Evolutionary conservation across 2,329 filamentous ascomycete genomes (phyloP).

Genomic region (Cytospora schulzeri): DNA sequence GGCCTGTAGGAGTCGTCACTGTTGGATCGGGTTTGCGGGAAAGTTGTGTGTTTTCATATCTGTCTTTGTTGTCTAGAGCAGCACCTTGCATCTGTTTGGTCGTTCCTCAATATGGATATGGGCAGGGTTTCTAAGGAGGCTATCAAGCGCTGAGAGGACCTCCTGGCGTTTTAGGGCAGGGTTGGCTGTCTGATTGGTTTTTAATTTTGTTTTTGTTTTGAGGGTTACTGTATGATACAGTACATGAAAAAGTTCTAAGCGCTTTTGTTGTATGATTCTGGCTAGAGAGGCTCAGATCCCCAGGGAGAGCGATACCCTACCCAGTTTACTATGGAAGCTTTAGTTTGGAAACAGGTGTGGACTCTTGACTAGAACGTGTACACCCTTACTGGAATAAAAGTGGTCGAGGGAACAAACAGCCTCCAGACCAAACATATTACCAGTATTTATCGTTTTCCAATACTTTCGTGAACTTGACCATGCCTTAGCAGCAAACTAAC

Average conservation of each 20-base stretch:
- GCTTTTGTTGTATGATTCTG: constrained; percentile 6
- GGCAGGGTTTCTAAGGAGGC: constrained; percentile 40
- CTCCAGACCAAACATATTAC: neutral
- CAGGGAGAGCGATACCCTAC: constrained; percentile 3
- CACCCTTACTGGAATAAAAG: neutral
- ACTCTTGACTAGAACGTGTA: neutral
- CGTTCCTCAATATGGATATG: constrained; percentile 34
- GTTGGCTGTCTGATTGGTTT: constrained; percentile 21
- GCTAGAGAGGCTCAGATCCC: neutral
- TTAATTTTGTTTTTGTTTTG: constrained; percentile 28
- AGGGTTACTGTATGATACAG: constrained; percentile 8
- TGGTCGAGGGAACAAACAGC: too few relatives aligned
- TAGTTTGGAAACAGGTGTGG: neutral
- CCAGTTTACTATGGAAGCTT: neutral
- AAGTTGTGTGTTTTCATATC: neutral
- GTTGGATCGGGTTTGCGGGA: constrained; percentile 3
- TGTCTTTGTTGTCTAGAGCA: constrained; percentile 4
- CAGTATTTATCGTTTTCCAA: neutral
- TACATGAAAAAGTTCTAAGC: constrained; percentile 5
- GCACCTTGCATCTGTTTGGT: constrained; percentile 14
- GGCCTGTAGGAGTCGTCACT: neutral
- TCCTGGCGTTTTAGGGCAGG: constrained; percentile 40
- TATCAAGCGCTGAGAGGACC: constrained; percentile 61
- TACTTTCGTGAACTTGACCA: neutral
- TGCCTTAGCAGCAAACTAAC: neutral